Conservation (phyloP, 495 filamentous ascomycete genomes). For the Penicillium goetzii region DNA sequence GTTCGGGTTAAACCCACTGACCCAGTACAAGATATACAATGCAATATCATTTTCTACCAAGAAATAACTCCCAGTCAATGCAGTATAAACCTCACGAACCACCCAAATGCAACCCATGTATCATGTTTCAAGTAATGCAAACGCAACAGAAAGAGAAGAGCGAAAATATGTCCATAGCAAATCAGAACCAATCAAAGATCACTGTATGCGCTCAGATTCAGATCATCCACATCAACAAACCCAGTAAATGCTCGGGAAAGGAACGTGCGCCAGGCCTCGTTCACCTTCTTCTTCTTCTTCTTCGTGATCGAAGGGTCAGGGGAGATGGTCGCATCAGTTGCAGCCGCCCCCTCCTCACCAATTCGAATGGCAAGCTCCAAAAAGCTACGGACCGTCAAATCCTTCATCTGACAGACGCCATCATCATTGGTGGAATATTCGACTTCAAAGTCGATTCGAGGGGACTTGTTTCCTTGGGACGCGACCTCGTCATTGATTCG, state of each 20-base stretch:
- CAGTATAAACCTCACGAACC: constrained; percentile 11
- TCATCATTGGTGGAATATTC: constrained; percentile 85
- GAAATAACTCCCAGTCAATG: constrained; percentile 1
- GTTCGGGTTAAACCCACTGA: too few species aligned
- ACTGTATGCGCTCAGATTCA: constrained; percentile 34
- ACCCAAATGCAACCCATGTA: constrained; percentile 15
- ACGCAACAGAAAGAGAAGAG: not conserved
- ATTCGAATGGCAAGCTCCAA: constrained; percentile 79
- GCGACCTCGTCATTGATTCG: constrained; percentile 71
- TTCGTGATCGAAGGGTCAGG: constrained; percentile 32
- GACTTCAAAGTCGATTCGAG: constrained; percentile 72
- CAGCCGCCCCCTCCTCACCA: constrained; percentile 54
- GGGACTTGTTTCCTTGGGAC: constrained; percentile 43
- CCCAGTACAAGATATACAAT: not conserved
- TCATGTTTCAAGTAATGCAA: constrained; percentile 14
- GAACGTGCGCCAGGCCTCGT: constrained; percentile 72
- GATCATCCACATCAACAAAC: constrained; percentile 63
- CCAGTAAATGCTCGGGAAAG: constrained; percentile 79
- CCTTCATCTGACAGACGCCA: constrained; percentile 67
- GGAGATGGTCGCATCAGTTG: constrained; percentile 21
- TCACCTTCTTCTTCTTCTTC: constrained; percentile 55
- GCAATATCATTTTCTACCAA: not conserved
- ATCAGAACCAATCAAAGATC: not conserved
- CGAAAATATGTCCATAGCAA: not conserved
- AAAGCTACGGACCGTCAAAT: constrained; percentile 84